Evolutionary conservation across 495 filamentous ascomycete genomes (phyloP).

Genomic region (Lepidopterella palustris): DNA sequence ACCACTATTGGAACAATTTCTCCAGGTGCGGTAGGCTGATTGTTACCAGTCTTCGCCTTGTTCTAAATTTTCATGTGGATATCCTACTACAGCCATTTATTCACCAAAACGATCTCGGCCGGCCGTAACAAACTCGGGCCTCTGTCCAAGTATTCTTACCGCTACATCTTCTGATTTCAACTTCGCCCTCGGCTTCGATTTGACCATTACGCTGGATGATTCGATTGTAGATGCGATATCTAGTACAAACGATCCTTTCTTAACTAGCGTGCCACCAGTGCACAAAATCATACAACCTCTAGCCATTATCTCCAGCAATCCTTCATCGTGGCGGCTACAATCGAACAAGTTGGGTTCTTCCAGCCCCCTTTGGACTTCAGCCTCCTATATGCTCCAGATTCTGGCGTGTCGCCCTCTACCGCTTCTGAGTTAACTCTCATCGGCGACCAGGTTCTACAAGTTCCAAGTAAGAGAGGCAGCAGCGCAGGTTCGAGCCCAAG

Average conservation of each 20-base stretch:
- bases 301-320: not conserved
- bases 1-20: not conserved
- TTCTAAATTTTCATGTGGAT: too few relatives aligned
- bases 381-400: slow-evolving; percentile 9
- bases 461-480: not conserved
- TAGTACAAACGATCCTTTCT: not conserved
- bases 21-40: too few relatives aligned
- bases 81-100: too few relatives aligned
- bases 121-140: too few relatives aligned
- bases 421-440: not conserved
- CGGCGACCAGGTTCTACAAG: not conserved
- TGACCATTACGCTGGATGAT: too few relatives aligned
- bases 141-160: too few relatives aligned
- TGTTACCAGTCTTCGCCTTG: too few relatives aligned
- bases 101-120: too few relatives aligned
- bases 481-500: slow-evolving; percentile 7
- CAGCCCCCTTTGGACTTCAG: slow-evolving; percentile 9
- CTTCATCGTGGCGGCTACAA: slow-evolving; percentile 23
- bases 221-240: not conserved
- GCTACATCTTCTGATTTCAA: too few relatives aligned
- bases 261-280: not conserved
- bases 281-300: not conserved
- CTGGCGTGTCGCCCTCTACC: not conserved
- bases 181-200: too few relatives aligned
- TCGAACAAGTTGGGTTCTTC: slow-evolving; percentile 16